Conservation (phyloP, 2,329 filamentous ascomycete genomes). For the Incumbomyces delicatus region DNA sequence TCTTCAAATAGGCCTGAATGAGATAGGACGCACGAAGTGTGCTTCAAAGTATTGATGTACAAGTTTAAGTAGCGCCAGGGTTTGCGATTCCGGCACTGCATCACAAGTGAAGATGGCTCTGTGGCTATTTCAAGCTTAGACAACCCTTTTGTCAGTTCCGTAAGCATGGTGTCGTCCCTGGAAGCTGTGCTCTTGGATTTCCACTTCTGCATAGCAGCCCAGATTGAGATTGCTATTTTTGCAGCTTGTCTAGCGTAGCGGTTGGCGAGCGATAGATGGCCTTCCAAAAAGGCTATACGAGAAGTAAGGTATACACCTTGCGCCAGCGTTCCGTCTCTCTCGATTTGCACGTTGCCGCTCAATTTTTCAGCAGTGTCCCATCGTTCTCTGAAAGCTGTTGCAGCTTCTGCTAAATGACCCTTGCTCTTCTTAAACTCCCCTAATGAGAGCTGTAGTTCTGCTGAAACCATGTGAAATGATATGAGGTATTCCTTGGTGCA, state of each 20-base stretch:
- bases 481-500: conserved; percentile 33
- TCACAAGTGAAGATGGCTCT: no score
- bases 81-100: conserved; percentile 23
- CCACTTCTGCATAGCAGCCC: conserved; percentile 10
- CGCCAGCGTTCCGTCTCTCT: conserved; percentile 23
- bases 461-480: conserved; percentile 58
- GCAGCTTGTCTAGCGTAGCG: conserved; percentile 16
- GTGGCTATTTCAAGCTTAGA: conserved; percentile 28
- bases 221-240: conserved; percentile 16
- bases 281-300: conserved; percentile 9
- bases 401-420: conserved; percentile 24
- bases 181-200: not conserved
- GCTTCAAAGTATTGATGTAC: conserved; percentile 53
- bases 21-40: conserved; percentile 68
- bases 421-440: conserved; percentile 54
- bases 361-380: conserved; percentile 26
- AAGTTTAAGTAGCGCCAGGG: conserved; percentile 74
- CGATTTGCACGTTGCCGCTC: conserved; percentile 3
- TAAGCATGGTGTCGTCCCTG: conserved; percentile 24
- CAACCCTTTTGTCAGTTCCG: conserved; percentile 29
- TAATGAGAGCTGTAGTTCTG: conserved; percentile 62
- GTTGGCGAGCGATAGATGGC: conserved; percentile 10
- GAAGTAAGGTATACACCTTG: conserved; percentile 15
- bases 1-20: conserved; percentile 82
- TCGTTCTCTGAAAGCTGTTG: not conserved